Conservation (phyloP, 75 land plant species). For the Gnetum montanum region DNA sequence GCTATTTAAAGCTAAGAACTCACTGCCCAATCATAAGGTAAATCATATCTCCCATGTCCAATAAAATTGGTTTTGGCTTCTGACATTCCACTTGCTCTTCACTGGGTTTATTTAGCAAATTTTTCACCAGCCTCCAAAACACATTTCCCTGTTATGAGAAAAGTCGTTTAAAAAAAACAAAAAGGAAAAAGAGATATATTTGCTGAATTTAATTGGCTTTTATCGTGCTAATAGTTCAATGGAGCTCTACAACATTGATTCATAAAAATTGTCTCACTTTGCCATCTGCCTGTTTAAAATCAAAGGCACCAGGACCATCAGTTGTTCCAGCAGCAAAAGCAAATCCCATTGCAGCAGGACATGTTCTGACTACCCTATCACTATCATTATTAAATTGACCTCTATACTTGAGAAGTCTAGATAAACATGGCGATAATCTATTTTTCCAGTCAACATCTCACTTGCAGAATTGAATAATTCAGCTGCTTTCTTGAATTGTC, state of each 20-base stretch:
- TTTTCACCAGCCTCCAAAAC: conserved; percentile 82
- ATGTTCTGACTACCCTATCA: conserved; percentile 44
- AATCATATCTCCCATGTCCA: conserved; percentile 94
- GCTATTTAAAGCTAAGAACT: too few species aligned
- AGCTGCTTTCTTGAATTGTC: conserved; percentile 66
- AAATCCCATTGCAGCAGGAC: conserved; percentile 96
- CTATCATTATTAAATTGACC: conserved; percentile 33
- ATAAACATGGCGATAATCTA: conserved; percentile 67
- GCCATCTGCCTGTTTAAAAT: conserved; percentile 90
- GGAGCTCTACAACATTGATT: background rate
- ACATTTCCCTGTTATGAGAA: conserved; percentile 61
- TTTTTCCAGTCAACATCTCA: conserved; percentile 58
- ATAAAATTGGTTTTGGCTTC: conserved; percentile 83
- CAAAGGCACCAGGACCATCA: conserved; percentile 98
- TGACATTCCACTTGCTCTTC: conserved; percentile 78
- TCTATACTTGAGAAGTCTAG: conserved; percentile 65
- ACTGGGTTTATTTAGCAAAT: conserved; percentile 56
- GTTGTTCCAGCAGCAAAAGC: conserved; percentile 98
- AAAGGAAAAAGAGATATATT: background rate
- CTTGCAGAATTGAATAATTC: conserved; percentile 61
- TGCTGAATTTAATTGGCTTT: background rate
- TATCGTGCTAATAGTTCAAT: background rate
- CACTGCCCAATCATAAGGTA: conserved; percentile 96
- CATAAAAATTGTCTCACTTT: too few species aligned
- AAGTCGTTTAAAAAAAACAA: background rate